These are phyloP conservation scores for Cynara cardunculus DNA, from an alignment of 129 eudicot genomes.

Conservation along the genomic window DNA sequence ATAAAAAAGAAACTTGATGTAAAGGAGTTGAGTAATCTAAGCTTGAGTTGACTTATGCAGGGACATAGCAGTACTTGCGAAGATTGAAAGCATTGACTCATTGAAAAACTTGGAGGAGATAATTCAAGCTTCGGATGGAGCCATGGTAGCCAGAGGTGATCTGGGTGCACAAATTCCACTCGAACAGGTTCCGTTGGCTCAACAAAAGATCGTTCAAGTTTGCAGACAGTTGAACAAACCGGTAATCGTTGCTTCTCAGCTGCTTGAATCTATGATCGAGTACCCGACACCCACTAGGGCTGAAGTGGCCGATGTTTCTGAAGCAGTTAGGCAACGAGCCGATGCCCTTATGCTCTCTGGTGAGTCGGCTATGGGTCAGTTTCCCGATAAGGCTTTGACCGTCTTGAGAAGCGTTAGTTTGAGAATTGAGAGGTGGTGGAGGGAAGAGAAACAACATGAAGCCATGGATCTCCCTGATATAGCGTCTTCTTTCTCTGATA, in stretches of 20 bases:
- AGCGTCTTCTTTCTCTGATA: slow-evolving; percentile 65
- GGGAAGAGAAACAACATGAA: slow-evolving; percentile 81
- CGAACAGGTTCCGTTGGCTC: slow-evolving; percentile 94
- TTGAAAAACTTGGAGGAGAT: slow-evolving; percentile 84
- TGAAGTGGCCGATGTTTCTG: slow-evolving; percentile 98
- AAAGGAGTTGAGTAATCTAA: neutral
- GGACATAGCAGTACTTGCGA: slow-evolving; percentile 81
- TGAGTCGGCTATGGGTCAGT: slow-evolving; percentile 99
- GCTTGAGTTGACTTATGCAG: slow-evolving; percentile 31
- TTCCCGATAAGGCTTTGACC: slow-evolving; percentile 89
- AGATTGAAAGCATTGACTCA: slow-evolving; percentile 91
- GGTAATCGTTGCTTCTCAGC: slow-evolving; percentile 92
- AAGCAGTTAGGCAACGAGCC: slow-evolving; percentile 90
- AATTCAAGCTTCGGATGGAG: slow-evolving; percentile 90
- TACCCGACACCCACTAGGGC: slow-evolving; percentile 96
- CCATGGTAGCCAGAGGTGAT: slow-evolving; percentile 98
- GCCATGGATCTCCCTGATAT: slow-evolving; percentile 68
- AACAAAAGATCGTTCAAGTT: slow-evolving; percentile 72
- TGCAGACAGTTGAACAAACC: slow-evolving; percentile 88
- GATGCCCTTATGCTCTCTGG: slow-evolving; percentile 98
- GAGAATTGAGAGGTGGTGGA: slow-evolving; percentile 96
- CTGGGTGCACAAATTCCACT: slow-evolving; percentile 94
- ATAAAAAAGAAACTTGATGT: neutral
- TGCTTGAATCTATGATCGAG: slow-evolving; percentile 98
- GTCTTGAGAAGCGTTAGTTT: slow-evolving; percentile 85